Evolutionary conservation across 2,329 filamentous ascomycete species (phyloP).

Genomic region (Ophiostoma fasciatum): DNA sequence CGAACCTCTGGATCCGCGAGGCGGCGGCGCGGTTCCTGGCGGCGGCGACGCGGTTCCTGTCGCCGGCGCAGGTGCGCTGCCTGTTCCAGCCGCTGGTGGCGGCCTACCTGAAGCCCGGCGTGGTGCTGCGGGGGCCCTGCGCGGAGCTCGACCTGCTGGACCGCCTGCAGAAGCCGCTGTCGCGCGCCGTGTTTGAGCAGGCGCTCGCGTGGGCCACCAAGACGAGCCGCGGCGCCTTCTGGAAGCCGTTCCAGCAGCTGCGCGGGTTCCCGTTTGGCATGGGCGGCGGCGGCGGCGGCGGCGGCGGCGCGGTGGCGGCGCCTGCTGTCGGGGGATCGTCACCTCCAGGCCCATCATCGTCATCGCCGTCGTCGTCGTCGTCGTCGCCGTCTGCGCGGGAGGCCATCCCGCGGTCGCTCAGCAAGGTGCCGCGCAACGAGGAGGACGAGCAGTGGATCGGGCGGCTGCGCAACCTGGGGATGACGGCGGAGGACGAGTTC

Average conservation of each 20-base stretch:
- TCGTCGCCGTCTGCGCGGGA: conserved; percentile 42
- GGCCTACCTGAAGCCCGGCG: conserved; percentile 64
- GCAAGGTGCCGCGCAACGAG: conserved; percentile 59
- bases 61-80: conserved; percentile 67
- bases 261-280: conserved; percentile 50
- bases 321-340: no score
- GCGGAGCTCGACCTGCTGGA: conserved; percentile 65
- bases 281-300: conserved; percentile 21
- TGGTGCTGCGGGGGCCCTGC: conserved; percentile 36
- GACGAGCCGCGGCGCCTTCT: conserved; percentile 69
- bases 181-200: conserved; percentile 70
- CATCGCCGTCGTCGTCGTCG: conserved; percentile 23
- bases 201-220: conserved; percentile 76
- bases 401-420: conserved; percentile 40
- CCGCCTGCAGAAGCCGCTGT: conserved; percentile 65
- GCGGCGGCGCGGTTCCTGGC: conserved; percentile 74
- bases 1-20: conserved; percentile 89
- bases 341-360: no score
- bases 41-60: conserved; percentile 59
- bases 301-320: background rate
- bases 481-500: conserved; percentile 70
- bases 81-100: conserved; percentile 67
- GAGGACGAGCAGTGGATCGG: conserved; percentile 92
- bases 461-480: conserved; percentile 69
- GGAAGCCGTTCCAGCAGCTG: conserved; percentile 61